Percentiles rank a stretch among this genome's conserved stretches.
phyloP scores from a whole-genome alignment of 2,329 filamentous ascomycete genomes.

The Neopestalotiopsis sp. region DNA sequence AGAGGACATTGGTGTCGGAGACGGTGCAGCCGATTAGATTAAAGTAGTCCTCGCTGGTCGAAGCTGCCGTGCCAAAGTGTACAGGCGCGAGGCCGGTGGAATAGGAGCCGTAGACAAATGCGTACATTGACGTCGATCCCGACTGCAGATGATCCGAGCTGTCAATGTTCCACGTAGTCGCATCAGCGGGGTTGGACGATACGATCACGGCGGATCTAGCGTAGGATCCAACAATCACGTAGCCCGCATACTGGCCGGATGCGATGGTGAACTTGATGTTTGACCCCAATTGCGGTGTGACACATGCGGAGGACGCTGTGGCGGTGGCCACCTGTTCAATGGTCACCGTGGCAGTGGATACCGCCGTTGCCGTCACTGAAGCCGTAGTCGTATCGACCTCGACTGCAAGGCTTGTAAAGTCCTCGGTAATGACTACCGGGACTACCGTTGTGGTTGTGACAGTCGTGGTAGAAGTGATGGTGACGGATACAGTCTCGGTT shows the following conservation, averaged over 20 bases:
- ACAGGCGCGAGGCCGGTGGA: neutral
- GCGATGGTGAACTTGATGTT: neutral
- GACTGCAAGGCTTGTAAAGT: neutral
- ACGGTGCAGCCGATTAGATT: neutral
- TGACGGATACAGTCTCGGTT: neutral
- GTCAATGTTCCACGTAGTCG: neutral
- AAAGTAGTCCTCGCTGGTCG: neutral
- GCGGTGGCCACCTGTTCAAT: neutral
- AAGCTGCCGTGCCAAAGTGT: neutral
- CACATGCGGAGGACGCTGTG: neutral
- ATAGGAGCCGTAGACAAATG: neutral
- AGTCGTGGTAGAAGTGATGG: neutral
- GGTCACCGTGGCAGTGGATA: neutral
- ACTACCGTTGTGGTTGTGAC: neutral
- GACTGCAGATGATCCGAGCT: neutral
- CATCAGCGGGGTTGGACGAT: neutral
- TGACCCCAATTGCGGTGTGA: neutral
- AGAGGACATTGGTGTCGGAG: neutral
- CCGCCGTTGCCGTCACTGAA: neutral
- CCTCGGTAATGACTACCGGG: neutral
- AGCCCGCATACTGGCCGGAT: neutral
- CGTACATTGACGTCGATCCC: neutral
- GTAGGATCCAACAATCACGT: neutral
- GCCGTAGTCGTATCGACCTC: neutral
- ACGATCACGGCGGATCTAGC: neutral